Evolutionary conservation across 768 basidiomycete genomes (phyloP).

Genomic region (Termitomyces sp.): DNA sequence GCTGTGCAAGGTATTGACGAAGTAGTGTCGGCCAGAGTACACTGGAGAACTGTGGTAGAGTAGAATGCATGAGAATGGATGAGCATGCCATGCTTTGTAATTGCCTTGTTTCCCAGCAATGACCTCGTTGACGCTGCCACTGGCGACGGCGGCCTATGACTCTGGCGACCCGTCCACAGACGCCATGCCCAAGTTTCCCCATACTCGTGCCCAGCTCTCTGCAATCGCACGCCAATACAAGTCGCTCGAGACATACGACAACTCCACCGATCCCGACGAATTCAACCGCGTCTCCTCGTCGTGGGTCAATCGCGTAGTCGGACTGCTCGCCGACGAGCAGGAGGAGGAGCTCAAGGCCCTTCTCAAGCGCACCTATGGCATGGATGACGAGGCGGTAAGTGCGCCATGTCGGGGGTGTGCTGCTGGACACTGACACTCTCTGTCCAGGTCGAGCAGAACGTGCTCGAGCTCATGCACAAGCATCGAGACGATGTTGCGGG

Average conservation of each 20-base stretch:
- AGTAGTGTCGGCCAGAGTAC: not conserved
- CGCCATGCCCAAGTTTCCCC: conserved; percentile 56
- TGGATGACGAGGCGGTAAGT: conserved; percentile 66
- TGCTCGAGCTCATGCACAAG: conserved; percentile 94
- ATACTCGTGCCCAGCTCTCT: conserved; percentile 77
- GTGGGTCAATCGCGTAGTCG: conserved; percentile 68
- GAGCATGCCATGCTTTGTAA: not conserved
- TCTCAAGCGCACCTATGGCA: conserved; percentile 64
- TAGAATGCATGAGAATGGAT: not conserved
- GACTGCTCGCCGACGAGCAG: conserved; percentile 71
- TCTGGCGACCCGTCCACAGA: conserved; percentile 4
- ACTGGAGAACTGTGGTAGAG: not conserved
- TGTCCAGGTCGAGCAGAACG: conserved; percentile 75
- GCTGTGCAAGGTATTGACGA: not conserved
- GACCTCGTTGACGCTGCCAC: conserved; percentile 8
- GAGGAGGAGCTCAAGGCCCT: conserved; percentile 82
- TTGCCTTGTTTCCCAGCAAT: conserved; percentile 9
- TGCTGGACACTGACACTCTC: conserved; percentile 10
- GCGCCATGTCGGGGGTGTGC: conserved; percentile 9
- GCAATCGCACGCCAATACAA: conserved; percentile 72
- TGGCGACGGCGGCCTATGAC: conserved; percentile 9
- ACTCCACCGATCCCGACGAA: conserved; percentile 50
- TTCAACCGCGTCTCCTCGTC: conserved; percentile 48
- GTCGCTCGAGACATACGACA: conserved; percentile 51
- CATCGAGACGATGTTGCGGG: conserved; percentile 82